phyloP scores from a whole-genome alignment of 2,329 filamentous ascomycete species.

The Corynespora cassiicola region DNA sequence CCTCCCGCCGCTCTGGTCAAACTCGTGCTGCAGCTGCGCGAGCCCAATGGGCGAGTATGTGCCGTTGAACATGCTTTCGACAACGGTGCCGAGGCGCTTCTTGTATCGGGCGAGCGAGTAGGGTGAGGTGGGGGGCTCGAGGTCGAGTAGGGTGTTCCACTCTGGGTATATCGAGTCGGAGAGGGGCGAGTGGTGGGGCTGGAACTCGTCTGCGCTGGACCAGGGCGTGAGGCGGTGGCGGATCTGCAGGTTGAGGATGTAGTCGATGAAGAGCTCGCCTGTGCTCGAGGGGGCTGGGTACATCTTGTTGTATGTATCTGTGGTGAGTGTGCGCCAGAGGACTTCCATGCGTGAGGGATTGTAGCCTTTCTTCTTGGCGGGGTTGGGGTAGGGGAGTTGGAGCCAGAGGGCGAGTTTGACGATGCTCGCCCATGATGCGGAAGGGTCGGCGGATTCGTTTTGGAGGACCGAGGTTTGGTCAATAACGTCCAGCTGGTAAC shows the following conservation, averaged over 20 bases:
- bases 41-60: conserved; percentile 33
- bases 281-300: conserved; percentile 22
- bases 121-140: conserved; percentile 24
- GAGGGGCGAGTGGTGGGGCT: conserved; percentile 30
- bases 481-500: conserved; percentile 21
- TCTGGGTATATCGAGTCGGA: conserved; percentile 33
- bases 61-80: conserved; percentile 35
- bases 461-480: conserved; percentile 18
- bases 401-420: conserved; percentile 27
- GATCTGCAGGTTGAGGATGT: conserved; percentile 34
- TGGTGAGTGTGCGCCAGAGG: conserved; percentile 30
- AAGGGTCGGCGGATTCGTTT: conserved; percentile 22
- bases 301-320: conserved; percentile 26
- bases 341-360: conserved; percentile 26
- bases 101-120: conserved; percentile 23
- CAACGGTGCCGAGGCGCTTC: conserved; percentile 20
- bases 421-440: conserved; percentile 26
- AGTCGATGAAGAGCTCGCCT: conserved; percentile 31
- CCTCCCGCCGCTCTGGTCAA: conserved; percentile 29
- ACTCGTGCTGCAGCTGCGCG: conserved; percentile 33
- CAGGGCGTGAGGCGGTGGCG: conserved; percentile 32
- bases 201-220: conserved; percentile 31
- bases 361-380: conserved; percentile 3
- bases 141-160: conserved; percentile 28
- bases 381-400: conserved; percentile 21